phyloP scores from a whole-genome alignment of 1,284 basidiomycete genomes.

The Meira miltonrushii region DNA sequence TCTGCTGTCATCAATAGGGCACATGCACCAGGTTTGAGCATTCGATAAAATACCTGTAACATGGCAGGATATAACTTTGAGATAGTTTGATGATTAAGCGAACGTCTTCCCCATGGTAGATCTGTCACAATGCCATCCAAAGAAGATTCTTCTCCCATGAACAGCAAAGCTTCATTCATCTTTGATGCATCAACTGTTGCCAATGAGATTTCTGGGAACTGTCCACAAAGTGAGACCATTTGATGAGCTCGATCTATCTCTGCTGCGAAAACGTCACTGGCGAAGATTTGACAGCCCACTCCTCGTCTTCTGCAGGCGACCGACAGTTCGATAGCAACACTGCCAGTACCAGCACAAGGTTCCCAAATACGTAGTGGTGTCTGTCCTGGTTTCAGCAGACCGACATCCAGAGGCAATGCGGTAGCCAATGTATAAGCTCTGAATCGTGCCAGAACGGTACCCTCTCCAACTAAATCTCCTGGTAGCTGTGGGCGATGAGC shows the following conservation, averaged over 20 bases:
- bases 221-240: neutral
- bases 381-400: neutral
- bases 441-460: slow-evolving; percentile 12
- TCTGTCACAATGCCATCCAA: slow-evolving; percentile 13
- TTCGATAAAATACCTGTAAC: slow-evolving; percentile 1
- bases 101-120: slow-evolving; percentile 16
- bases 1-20: slow-evolving; percentile 15
- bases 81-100: neutral
- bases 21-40: slow-evolving; percentile 9
- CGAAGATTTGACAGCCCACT: slow-evolving; percentile 2
- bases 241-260: neutral
- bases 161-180: neutral
- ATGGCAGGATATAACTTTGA: slow-evolving; percentile 8
- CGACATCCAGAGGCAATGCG: slow-evolving; percentile 4
- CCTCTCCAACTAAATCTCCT: slow-evolving; percentile 1
- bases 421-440: slow-evolving; percentile 9
- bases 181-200: slow-evolving; percentile 2
- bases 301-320: neutral
- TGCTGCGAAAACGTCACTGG: slow-evolving; percentile 12
- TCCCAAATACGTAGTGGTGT: slow-evolving; percentile 11
- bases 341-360: slow-evolving; percentile 16
- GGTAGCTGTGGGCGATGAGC: slow-evolving; percentile 3
- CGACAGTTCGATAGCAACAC: slow-evolving; percentile 14
- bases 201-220: neutral
- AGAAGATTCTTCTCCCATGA: neutral